These are phyloP conservation scores for Dalbergia oliveri DNA, from an alignment of 306 rosid genomes.

Conservation along the genomic window DNA sequence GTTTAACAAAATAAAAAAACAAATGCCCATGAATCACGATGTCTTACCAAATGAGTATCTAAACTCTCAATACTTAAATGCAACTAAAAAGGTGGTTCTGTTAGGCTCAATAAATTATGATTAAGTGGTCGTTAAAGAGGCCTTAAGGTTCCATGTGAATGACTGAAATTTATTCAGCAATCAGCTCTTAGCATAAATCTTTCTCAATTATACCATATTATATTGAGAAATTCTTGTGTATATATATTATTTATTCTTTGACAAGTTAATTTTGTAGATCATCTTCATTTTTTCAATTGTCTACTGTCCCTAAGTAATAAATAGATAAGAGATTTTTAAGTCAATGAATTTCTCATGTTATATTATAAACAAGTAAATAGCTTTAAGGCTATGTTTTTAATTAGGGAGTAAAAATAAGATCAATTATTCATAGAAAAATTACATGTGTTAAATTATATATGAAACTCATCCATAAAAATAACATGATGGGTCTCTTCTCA, in stretches of 20 bases:
- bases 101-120: constrained; percentile 39
- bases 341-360: too few species aligned
- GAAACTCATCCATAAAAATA: too few species aligned
- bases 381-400: too few species aligned
- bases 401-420: too few species aligned
- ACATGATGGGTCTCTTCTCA: too few species aligned
- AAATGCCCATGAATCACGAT: constrained; percentile 45
- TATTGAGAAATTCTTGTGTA: background rate
- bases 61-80: constrained; percentile 17
- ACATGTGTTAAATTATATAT: too few species aligned
- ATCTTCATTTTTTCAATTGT: too few species aligned
- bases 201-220: background rate
- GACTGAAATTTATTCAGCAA: constrained; percentile 19
- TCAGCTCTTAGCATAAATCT: constrained; percentile 30
- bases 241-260: too few species aligned
- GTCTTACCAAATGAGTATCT: constrained; percentile 5
- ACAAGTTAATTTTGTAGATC: too few species aligned
- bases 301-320: too few species aligned
- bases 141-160: constrained; percentile 42
- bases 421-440: too few species aligned
- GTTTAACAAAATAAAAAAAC: constrained; percentile 25
- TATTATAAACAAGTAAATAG: background rate
- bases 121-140: constrained; percentile 55
- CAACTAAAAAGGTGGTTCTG: constrained; percentile 19
- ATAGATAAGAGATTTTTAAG: too few species aligned